Percentiles rank a stretch among this genome's conserved stretches.
Evolutionary conservation across 2,329 filamentous ascomycete genomes (phyloP).

Genomic region (Aspergillus ibericus): DNA sequence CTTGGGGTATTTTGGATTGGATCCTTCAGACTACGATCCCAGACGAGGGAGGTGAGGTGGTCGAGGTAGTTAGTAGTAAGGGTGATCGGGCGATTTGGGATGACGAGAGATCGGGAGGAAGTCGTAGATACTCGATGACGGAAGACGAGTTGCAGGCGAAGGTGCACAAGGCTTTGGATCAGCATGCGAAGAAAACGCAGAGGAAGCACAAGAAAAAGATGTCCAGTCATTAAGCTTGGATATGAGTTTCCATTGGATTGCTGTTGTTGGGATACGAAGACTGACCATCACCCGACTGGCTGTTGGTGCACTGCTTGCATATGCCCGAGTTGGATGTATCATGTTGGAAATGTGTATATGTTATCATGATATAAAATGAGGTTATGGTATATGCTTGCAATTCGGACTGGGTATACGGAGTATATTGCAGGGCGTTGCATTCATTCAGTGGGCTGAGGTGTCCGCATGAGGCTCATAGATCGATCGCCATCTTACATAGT

Average conservation of each 20-base stretch:
- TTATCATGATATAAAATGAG: background rate
- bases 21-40: constrained; percentile 42
- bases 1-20: constrained; percentile 49
- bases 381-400: background rate
- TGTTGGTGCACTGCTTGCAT: background rate
- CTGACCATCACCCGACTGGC: no score
- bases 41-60: constrained; percentile 52
- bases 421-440: background rate
- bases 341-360: background rate
- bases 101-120: constrained; percentile 28
- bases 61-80: background rate
- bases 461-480: no score
- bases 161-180: constrained; percentile 32
- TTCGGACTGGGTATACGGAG: background rate
- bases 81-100: background rate
- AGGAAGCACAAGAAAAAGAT: constrained; percentile 18
- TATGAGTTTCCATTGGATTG: background rate
- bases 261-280: background rate
- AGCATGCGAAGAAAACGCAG: constrained; percentile 28
- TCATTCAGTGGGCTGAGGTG: no score
- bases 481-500: background rate
- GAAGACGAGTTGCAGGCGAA: constrained; percentile 34
- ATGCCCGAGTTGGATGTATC: background rate
- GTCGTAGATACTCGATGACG: constrained; percentile 29
- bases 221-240: constrained; percentile 3